Conservation (phyloP, 306 rosid genomes). For the Betula pendula region DNA sequence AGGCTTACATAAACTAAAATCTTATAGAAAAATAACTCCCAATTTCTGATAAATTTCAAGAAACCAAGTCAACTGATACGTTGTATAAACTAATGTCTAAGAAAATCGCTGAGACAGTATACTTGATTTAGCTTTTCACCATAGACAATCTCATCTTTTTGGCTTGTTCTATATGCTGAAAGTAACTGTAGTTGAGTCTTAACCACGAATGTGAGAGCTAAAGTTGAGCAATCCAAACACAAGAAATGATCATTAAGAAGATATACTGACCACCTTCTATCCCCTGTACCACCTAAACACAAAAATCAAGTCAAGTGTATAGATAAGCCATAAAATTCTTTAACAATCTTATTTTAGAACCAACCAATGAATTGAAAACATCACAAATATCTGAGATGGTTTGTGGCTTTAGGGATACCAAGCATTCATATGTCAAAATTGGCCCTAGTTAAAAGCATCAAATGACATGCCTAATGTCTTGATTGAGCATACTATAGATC, state of each 20-base stretch:
- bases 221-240: neutral
- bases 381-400: constrained; percentile 3
- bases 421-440: neutral
- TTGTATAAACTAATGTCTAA: neutral
- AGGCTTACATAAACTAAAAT: neutral
- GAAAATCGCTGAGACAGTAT: neutral
- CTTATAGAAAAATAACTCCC: neutral
- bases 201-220: neutral
- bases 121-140: neutral
- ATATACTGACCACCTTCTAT: neutral
- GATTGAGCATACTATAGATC: neutral
- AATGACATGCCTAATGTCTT: neutral
- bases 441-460: neutral
- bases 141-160: neutral
- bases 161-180: neutral
- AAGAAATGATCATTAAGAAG: neutral
- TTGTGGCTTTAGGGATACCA: neutral
- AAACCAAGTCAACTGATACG: neutral
- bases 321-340: neutral
- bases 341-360: neutral
- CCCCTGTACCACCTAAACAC: neutral
- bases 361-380: neutral
- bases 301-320: neutral
- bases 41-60: neutral
- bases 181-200: neutral